Evolutionary conservation across 1,284 basidiomycete genomes (phyloP).

Genomic region (Puccinia brachypodii): DNA sequence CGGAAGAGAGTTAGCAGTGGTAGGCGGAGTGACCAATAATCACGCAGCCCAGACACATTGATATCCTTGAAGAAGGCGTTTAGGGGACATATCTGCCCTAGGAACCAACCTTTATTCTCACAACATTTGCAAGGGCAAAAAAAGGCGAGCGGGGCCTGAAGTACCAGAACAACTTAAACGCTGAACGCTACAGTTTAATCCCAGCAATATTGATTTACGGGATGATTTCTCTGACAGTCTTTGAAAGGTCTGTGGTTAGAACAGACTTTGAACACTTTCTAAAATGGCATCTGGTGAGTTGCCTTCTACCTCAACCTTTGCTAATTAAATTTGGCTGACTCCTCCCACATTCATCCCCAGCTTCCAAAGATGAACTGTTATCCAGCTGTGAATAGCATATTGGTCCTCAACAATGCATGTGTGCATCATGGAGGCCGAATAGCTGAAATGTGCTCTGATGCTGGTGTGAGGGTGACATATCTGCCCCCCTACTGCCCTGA

Average conservation of each 20-base stretch:
- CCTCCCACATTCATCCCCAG: not conserved
- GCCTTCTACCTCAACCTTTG: not conserved
- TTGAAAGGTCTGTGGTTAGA: not conserved
- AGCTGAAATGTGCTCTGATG: not conserved
- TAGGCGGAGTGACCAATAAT: too few species aligned
- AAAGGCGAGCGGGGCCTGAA: too few species aligned
- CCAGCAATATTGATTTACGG: not conserved
- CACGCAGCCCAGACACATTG: too few species aligned
- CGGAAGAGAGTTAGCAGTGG: too few species aligned
- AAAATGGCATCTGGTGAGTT: not conserved
- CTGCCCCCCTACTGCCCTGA: constrained; percentile 13
- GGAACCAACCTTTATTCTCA: too few species aligned
- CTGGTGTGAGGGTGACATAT: not conserved
- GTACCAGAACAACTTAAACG: too few species aligned
- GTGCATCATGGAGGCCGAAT: constrained; percentile 1
- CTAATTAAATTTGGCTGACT: not conserved
- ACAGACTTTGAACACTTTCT: not conserved
- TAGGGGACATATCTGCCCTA: too few species aligned
- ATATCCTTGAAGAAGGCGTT: too few species aligned
- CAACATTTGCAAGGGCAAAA: too few species aligned
- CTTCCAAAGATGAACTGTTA: constrained; percentile 7
- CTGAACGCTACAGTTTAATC: not conserved
- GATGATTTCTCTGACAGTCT: not conserved
- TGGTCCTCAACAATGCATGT: not conserved
- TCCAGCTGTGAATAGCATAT: not conserved